Percentiles rank a stretch among this genome's conserved stretches.
Conservation (phyloP, 2,329 filamentous ascomycete genomes). For the Phialocephala subalpina region DNA sequence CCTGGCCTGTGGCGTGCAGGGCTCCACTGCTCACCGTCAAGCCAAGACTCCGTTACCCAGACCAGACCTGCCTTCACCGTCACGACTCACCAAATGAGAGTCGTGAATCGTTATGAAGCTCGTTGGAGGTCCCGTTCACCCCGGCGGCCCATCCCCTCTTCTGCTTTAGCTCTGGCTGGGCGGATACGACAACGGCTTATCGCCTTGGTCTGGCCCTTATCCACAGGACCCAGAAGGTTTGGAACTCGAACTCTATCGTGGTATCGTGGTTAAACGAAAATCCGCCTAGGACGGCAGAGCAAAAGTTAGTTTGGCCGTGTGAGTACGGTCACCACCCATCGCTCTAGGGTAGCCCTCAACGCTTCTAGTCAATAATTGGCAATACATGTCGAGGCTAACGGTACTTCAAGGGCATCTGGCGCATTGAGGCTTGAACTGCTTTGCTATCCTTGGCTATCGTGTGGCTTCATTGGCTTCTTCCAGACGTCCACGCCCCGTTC, state of each 20-base stretch:
- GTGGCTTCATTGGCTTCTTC: constrained; percentile 16
- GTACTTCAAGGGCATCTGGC: constrained; percentile 6
- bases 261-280: neutral
- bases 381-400: constrained; percentile 15
- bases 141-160: neutral
- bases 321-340: neutral
- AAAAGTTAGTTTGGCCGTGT: neutral
- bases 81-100: neutral
- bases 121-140: neutral
- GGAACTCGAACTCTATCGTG: neutral
- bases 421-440: constrained; percentile 1
- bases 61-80: neutral
- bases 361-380: constrained; percentile 7
- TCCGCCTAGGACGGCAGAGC: neutral
- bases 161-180: neutral
- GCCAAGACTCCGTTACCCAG: neutral
- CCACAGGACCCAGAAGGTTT: neutral
- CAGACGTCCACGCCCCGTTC: constrained; percentile 8
- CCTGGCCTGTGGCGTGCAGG: constrained; percentile 9
- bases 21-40: neutral
- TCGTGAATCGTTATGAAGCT: neutral
- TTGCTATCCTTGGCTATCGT: neutral
- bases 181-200: constrained; percentile 12
- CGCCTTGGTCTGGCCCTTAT: neutral
- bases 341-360: neutral